Evolutionary conservation across 202 grass and related monocot genomes (phyloP).

Genomic region (Carex sylvatica): DNA sequence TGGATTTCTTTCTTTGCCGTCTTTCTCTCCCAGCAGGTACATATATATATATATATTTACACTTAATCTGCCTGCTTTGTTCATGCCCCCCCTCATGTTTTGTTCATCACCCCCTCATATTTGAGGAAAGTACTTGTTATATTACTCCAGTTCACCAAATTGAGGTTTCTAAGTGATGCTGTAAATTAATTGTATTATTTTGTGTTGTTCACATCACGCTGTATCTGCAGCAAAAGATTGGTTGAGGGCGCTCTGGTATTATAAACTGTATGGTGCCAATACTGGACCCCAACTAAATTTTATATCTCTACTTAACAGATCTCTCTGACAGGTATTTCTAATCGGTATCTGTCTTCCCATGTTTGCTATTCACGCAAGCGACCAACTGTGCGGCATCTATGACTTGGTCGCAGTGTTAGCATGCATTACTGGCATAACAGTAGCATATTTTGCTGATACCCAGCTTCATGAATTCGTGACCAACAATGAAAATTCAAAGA

Average conservation of each 20-base stretch:
- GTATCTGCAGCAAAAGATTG: not conserved
- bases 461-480: constrained; percentile 69
- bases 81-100: not conserved
- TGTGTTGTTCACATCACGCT: not conserved
- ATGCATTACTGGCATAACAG: constrained; percentile 49
- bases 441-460: constrained; percentile 74
- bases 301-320: not conserved
- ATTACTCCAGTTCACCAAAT: not conserved
- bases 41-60: not conserved
- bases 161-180: not conserved
- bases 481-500: constrained; percentile 46
- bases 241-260: not conserved
- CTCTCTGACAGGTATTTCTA: constrained; percentile 57
- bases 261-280: not conserved
- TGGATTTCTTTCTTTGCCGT: constrained; percentile 94
- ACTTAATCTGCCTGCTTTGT: not conserved
- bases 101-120: constrained; percentile 6
- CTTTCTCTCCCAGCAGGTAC: constrained; percentile 86
- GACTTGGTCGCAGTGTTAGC: constrained; percentile 38
- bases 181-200: not conserved
- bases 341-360: constrained; percentile 78
- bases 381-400: constrained; percentile 50
- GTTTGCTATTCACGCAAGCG: constrained; percentile 61
- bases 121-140: constrained; percentile 3
- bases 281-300: not conserved